These are phyloP conservation scores for Seiridium cupressi DNA, from an alignment of 2,329 filamentous ascomycete species.

Conservation along the genomic window DNA sequence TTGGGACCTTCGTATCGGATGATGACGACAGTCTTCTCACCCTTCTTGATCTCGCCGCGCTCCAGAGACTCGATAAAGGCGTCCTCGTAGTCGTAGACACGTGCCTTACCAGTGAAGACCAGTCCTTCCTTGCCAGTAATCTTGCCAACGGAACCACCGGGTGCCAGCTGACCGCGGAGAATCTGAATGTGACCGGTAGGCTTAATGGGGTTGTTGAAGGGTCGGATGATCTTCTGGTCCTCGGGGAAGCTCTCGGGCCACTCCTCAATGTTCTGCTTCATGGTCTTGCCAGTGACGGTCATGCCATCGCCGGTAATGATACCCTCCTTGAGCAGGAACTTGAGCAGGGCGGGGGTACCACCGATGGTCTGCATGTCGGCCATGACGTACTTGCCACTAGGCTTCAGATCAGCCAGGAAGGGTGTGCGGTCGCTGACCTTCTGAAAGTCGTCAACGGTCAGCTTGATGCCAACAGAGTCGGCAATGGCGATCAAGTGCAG, in stretches of 20 bases:
- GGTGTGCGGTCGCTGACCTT: constrained; percentile 47
- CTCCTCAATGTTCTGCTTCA: constrained; percentile 53
- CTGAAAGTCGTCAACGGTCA: constrained; percentile 55
- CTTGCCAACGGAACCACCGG: constrained; percentile 84
- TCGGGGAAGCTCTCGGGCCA: constrained; percentile 67
- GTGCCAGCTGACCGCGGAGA: constrained; percentile 79
- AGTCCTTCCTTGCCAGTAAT: constrained; percentile 95
- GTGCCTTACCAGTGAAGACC: constrained; percentile 74
- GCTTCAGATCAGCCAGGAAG: constrained; percentile 54
- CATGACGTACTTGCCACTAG: constrained; percentile 49
- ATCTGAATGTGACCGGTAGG: constrained; percentile 85
- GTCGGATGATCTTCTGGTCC: constrained; percentile 79
- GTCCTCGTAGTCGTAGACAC: constrained; percentile 81
- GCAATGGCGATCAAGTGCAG: constrained; percentile 56
- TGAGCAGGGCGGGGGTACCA: constrained; percentile 51
- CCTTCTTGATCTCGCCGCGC: constrained; percentile 74
- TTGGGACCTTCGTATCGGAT: constrained; percentile 94
- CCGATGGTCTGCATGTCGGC: constrained; percentile 55
- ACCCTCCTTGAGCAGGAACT: constrained; percentile 45
- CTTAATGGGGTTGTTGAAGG: constrained; percentile 82
- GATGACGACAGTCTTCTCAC: constrained; percentile 85
- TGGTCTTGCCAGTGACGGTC: constrained; percentile 45
- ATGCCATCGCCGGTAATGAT: constrained; percentile 74
- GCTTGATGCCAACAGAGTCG: constrained; percentile 48
- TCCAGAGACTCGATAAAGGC: constrained; percentile 77